Percentiles rank a stretch among this genome's conserved stretches.
Evolutionary conservation across 495 filamentous ascomycete genomes (phyloP).

Genomic region (Entonaema liquescens): DNA sequence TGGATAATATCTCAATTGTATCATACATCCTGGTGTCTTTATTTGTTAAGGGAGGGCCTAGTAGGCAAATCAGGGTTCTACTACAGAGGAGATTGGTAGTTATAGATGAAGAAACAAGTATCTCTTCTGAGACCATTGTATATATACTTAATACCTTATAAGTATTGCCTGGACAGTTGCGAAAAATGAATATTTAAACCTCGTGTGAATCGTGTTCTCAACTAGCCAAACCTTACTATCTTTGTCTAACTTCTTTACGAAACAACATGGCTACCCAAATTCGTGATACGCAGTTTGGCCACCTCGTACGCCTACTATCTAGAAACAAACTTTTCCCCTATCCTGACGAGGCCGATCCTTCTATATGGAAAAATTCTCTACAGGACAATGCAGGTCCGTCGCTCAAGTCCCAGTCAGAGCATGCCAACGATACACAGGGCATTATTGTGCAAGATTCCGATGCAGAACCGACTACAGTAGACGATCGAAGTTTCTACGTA

Average conservation of each 20-base stretch:
- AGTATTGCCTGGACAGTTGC: background rate
- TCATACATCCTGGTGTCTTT: background rate
- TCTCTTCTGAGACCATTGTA: background rate
- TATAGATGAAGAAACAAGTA: background rate
- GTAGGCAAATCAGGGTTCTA: background rate
- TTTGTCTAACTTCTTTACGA: background rate
- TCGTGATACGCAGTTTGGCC: constrained; percentile 32
- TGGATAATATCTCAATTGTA: background rate
- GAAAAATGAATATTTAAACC: background rate
- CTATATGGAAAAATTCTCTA: background rate
- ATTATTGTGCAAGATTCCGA: background rate
- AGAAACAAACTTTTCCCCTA: constrained; percentile 17
- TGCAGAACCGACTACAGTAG: background rate
- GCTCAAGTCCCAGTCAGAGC: background rate
- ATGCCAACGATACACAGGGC: background rate
- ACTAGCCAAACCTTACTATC: background rate
- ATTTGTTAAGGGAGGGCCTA: background rate
- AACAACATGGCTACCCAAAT: constrained; percentile 22
- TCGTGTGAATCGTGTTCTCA: background rate
- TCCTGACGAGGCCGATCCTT: background rate
- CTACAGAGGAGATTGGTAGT: background rate
- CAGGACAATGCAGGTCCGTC: background rate
- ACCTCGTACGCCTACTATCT: constrained; percentile 30
- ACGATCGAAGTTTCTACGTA: background rate
- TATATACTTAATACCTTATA: background rate